Conservation (phyloP, 2,329 filamentous ascomycete species). For the Septoria linicola region DNA sequence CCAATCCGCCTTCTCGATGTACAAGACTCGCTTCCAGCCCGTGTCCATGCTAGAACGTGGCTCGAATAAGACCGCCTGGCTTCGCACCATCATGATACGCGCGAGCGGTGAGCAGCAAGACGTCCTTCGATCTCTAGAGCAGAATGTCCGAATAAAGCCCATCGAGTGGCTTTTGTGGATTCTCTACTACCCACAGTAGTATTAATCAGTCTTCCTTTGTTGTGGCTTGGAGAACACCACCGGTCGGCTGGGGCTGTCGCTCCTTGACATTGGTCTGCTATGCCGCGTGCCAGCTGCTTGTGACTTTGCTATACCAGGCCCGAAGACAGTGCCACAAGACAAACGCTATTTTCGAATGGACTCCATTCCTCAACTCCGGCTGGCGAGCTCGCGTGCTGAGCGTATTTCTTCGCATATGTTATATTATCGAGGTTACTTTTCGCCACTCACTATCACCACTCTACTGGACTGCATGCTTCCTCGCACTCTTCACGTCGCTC, state of each 20-base stretch:
- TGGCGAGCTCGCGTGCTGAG: background rate
- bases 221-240: slow-evolving; percentile 12
- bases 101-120: background rate
- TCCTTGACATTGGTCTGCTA: slow-evolving; percentile 12
- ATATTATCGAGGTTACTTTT: background rate
- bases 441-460: slow-evolving; percentile 1
- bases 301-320: slow-evolving; percentile 7
- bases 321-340: background rate
- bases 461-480: slow-evolving; percentile 1
- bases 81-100: background rate
- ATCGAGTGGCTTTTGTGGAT: background rate
- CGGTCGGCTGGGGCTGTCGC: slow-evolving; percentile 12
- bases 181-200: slow-evolving; percentile 7
- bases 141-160: background rate
- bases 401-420: background rate
- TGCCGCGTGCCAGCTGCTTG: slow-evolving; percentile 9
- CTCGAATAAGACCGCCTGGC: slow-evolving; percentile 4
- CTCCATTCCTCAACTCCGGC: background rate
- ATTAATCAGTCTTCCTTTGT: slow-evolving; percentile 8
- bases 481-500: slow-evolving; percentile 10
- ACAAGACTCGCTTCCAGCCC: slow-evolving; percentile 8
- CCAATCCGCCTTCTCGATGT: background rate
- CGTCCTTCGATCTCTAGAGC: background rate
- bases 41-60: slow-evolving; percentile 11
- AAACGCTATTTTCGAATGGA: background rate